Percentiles rank a stretch among this genome's conserved stretches.
These are phyloP conservation scores for Scedosporium apiospermum DNA, from an alignment of 2,329 filamentous ascomycete genomes.

Conservation along the genomic window DNA sequence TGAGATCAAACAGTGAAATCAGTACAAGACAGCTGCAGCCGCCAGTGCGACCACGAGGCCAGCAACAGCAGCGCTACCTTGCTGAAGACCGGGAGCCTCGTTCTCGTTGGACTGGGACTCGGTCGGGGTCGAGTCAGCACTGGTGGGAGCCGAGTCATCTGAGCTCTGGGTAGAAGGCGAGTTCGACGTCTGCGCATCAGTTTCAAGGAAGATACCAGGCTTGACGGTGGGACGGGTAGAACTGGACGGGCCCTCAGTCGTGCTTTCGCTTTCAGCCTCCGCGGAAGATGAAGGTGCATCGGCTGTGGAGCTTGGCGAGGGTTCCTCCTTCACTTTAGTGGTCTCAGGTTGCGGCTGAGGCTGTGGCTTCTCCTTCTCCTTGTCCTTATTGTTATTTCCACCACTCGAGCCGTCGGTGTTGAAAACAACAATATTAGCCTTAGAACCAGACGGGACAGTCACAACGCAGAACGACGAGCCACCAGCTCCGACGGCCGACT, in stretches of 20 bases:
- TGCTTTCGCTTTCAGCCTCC: conserved; percentile 8
- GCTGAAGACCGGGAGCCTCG: conserved; percentile 32
- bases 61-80: conserved; percentile 40
- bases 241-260: conserved; percentile 11
- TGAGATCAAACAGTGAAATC: conserved; percentile 8
- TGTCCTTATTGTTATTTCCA: conserved; percentile 1
- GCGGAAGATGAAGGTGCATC: conserved; percentile 14
- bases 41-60: conserved; percentile 47
- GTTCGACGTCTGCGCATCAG: conserved; percentile 17
- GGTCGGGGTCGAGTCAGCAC: conserved; percentile 2
- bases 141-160: background rate
- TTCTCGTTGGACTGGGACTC: conserved; percentile 19
- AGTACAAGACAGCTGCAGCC: conserved; percentile 41
- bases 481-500: conserved; percentile 51
- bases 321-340: conserved; percentile 12
- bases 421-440: conserved; percentile 58
- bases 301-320: conserved; percentile 20
- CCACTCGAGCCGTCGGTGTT: conserved; percentile 33
- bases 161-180: background rate
- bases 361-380: conserved; percentile 4
- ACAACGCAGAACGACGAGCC: conserved; percentile 66
- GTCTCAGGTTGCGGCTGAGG: background rate
- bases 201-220: conserved; percentile 43
- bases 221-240: conserved; percentile 17
- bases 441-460: conserved; percentile 57